These are phyloP conservation scores for Lactifluus echinatus DNA, from an alignment of 768 basidiomycete genomes.

Conservation along the genomic window DNA sequence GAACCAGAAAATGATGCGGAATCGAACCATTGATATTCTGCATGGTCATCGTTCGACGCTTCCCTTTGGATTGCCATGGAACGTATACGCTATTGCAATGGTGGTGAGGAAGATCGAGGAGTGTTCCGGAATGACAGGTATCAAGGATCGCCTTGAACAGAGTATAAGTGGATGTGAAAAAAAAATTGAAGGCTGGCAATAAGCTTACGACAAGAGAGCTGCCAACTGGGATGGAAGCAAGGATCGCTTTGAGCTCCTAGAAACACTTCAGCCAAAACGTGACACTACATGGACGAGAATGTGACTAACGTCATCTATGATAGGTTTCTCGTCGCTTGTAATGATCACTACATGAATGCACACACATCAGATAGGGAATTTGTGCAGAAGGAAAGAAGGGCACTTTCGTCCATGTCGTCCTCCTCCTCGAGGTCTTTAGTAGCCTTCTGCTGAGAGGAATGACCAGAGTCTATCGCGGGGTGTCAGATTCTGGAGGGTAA, in stretches of 20 bases:
- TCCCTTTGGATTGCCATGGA: slow-evolving; percentile 23
- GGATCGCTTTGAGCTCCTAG: slow-evolving; percentile 3
- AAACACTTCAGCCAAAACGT: background rate
- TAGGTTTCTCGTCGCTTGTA: slow-evolving; percentile 12
- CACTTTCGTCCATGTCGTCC: slow-evolving; percentile 22
- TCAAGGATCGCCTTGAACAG: slow-evolving; percentile 22
- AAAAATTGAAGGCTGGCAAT: background rate
- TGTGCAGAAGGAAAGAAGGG: background rate
- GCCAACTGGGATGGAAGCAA: slow-evolving; percentile 21
- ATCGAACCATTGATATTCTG: slow-evolving; percentile 18
- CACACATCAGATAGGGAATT: background rate
- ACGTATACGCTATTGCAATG: slow-evolving; percentile 22
- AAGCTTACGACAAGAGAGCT: slow-evolving; percentile 13
- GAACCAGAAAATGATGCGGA: background rate
- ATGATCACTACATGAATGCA: background rate
- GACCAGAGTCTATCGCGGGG: slow-evolving; percentile 20
- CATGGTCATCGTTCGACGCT: slow-evolving; percentile 18
- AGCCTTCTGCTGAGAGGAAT: slow-evolving; percentile 20
- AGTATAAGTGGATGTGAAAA: background rate
- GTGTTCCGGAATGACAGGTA: slow-evolving; percentile 23
- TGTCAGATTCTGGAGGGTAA: background rate
- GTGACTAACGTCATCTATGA: slow-evolving; percentile 22
- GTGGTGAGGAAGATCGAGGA: slow-evolving; percentile 24
- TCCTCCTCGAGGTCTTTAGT: slow-evolving; percentile 13
- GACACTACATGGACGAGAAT: background rate